phyloP scores from a whole-genome alignment of 495 filamentous ascomycete species.

The Aspergillus saccharolyticus region DNA sequence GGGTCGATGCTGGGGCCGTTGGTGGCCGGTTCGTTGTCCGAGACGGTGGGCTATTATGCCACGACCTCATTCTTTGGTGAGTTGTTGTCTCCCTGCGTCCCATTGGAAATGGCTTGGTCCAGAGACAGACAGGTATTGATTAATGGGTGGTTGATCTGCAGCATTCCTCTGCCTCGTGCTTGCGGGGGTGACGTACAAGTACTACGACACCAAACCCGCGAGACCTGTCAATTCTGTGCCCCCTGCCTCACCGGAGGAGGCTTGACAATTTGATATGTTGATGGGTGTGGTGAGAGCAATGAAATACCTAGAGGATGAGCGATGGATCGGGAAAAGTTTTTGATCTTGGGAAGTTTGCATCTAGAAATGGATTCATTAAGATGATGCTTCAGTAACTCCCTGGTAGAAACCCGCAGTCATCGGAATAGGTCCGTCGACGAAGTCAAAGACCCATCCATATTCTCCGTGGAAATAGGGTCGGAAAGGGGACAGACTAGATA shows the following conservation, averaged over 20 bases:
- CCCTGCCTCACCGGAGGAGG: background rate
- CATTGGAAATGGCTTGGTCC: no score
- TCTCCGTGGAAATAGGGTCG: no score
- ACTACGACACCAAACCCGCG: background rate
- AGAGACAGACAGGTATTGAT: no score
- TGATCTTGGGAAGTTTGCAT: no score
- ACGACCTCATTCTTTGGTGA: slow-evolving; percentile 5
- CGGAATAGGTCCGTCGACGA: no score
- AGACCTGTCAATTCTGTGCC: no score
- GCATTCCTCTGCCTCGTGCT: background rate
- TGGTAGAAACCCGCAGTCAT: no score
- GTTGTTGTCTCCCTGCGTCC: background rate
- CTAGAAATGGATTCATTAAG: no score
- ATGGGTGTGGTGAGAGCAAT: no score
- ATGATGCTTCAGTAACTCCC: no score
- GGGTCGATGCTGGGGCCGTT: slow-evolving; percentile 34
- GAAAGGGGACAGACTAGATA: no score
- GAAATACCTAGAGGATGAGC: background rate
- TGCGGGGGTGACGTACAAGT: background rate
- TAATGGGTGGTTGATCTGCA: background rate
- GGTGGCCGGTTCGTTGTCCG: slow-evolving; percentile 25
- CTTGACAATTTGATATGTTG: background rate
- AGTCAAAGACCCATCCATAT: no score
- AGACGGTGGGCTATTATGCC: slow-evolving; percentile 27
- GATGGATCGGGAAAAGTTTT: background rate